Evolutionary conservation across 495 filamentous ascomycete species (phyloP), one percentile per base, ranked within the genome.

Genomic region (Neurospora tetraspora): DNA sequence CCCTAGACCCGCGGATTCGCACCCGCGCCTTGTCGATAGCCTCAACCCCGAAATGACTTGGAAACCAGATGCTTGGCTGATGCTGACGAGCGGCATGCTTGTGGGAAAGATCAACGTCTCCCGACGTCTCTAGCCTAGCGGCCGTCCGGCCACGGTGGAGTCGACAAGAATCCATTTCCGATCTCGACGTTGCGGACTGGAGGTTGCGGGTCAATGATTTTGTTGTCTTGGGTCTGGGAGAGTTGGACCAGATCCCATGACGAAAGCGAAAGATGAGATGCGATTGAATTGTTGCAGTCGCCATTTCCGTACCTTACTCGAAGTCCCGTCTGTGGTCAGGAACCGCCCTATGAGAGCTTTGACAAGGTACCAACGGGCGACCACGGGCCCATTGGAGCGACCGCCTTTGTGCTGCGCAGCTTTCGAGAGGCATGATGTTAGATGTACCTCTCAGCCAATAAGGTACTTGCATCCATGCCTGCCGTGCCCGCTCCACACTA

Each of bases 281-380:
- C 53, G 53, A 61, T 16, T 27, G 23, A 61, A 61, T 8, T 61
- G 53, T 61, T 61, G 23, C 53, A 61, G 23, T 61, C 23, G 53
- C 12, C 53, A 14, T 61, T 61, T 61, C 53, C 31, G 53, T 61
- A 31, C 53, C 53, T 61, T 31, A 31, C 53, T 61, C 12, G 23
- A 12, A 59, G 47, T 53, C 45, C 45, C 23, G 53, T 61, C 12
- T 47, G 70, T 68, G 37, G 71, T 69, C 75, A 70, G 74, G 71
- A 65, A 77, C 75, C 71, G 72, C 74, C 72, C 72, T 75, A 75
- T 71, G 72, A 71, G 65, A 73, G 59, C 39, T 45, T 34, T 47
- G 37, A 34, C n/a, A 27, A 31, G 69, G 37, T 42, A 45, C 69
- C 40, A 31, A 40, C 39, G 40, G 69, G 20, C 18, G 69, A 23